Evolutionary conservation across 306 rosid species (phyloP).

Genomic region (Prunus persica): Prunus_persica_NCBIv2 NC_034015.1:17978001-17978500

Average conservation of each 20-base stretch:
- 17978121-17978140: constrained; percentile 26
- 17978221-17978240: constrained; percentile 1
- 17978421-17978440: not conserved
- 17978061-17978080: constrained; percentile 18
- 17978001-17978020: constrained; percentile 32
- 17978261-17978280: constrained; percentile 4
- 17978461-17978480: too few relatives aligned
- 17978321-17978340: not conserved
- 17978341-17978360: not conserved
- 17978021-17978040: constrained; percentile 35
- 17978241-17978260: not conserved
- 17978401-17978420: not conserved
- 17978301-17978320: not conserved
- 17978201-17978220: not conserved
- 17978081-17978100: constrained; percentile 37
- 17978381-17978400: not conserved
- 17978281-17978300: constrained; percentile 10
- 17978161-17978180: constrained; percentile 48
- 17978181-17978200: constrained; percentile 12
- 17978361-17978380: not conserved
- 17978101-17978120: constrained; percentile 25
- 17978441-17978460: too few relatives aligned
- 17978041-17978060: constrained; percentile 41
- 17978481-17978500: too few relatives aligned
- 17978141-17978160: constrained; percentile 31